Conservation (phyloP, 805 yeast species). For the Lachancea waltii region DNA sequence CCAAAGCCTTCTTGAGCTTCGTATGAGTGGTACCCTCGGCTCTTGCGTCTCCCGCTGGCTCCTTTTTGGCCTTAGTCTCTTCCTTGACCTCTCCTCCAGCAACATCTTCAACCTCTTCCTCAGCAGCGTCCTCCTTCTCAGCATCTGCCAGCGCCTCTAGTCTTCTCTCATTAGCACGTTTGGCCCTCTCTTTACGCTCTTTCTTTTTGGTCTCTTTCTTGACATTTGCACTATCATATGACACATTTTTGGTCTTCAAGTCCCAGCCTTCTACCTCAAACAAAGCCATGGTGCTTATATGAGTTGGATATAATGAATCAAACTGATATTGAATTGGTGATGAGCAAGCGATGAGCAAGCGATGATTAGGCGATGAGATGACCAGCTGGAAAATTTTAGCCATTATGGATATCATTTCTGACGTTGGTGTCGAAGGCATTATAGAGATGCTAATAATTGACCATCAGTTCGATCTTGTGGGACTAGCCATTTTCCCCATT, state of each 20-base stretch:
- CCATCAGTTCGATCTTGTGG: too few species aligned
- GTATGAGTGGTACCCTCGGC: constrained; percentile 10
- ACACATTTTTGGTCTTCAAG: constrained; percentile 48
- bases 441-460: too few species aligned
- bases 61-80: constrained; percentile 9
- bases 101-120: constrained; percentile 12
- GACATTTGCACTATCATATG: constrained; percentile 35
- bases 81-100: constrained; percentile 2
- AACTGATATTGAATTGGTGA: background rate
- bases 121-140: constrained; percentile 16
- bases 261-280: constrained; percentile 84
- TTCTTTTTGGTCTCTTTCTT: constrained; percentile 26
- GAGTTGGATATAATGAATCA: background rate
- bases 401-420: too few species aligned
- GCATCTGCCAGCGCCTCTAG: constrained; percentile 7
- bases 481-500: too few species aligned
- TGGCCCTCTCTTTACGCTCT: constrained; percentile 19
- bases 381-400: too few species aligned
- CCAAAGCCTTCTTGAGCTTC: too few species aligned
- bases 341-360: constrained; percentile 3
- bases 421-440: too few species aligned
- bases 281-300: constrained; percentile 46
- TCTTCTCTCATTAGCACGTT: constrained; percentile 15
- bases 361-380: background rate
- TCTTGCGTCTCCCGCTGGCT: constrained; percentile 6